Conservation (phyloP, 495 filamentous ascomycete species). For the Rhizodiscina lignyota region DNA sequence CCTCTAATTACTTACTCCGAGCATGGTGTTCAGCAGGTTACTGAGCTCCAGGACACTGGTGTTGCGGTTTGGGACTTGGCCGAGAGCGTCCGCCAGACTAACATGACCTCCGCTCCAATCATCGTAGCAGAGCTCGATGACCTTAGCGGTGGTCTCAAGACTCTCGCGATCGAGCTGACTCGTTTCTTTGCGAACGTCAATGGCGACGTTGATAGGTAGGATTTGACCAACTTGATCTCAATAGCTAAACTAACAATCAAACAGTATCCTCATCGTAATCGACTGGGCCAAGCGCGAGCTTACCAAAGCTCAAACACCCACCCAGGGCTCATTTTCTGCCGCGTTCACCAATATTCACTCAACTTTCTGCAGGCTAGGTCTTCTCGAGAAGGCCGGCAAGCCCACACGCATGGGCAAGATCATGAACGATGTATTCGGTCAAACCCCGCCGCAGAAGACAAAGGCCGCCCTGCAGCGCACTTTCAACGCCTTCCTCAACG, state of each 20-base stretch:
- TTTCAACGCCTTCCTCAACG: constrained; percentile 72
- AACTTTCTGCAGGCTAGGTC: constrained; percentile 46
- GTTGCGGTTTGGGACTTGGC: constrained; percentile 86
- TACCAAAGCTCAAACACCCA: constrained; percentile 30
- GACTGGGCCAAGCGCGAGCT: constrained; percentile 85
- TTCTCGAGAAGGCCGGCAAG: constrained; percentile 48
- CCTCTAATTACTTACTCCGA: constrained; percentile 86
- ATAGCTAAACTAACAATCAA: constrained; percentile 2
- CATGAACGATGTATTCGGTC: constrained; percentile 58
- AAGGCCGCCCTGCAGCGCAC: constrained; percentile 63
- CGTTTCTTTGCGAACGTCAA: constrained; percentile 85
- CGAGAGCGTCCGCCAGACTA: constrained; percentile 71
- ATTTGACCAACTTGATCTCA: constrained; percentile 5
- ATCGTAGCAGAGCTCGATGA: constrained; percentile 75
- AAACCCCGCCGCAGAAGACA: constrained; percentile 62
- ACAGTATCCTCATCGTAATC: constrained; percentile 78
- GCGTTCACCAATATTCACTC: constrained; percentile 67
- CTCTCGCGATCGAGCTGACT: constrained; percentile 62
- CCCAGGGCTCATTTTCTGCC: constrained; percentile 41
- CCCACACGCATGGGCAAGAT: constrained; percentile 51
- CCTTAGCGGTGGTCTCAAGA: constrained; percentile 66
- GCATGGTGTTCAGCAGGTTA: constrained; percentile 67
- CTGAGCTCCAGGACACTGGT: constrained; percentile 71
- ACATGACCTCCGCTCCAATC: constrained; percentile 72
- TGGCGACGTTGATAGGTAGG: constrained; percentile 66